Percentiles rank a stretch among this genome's conserved stretches.
Evolutionary conservation across 306 rosid species (phyloP).

Genomic region (Casuarina glauca): DNA sequence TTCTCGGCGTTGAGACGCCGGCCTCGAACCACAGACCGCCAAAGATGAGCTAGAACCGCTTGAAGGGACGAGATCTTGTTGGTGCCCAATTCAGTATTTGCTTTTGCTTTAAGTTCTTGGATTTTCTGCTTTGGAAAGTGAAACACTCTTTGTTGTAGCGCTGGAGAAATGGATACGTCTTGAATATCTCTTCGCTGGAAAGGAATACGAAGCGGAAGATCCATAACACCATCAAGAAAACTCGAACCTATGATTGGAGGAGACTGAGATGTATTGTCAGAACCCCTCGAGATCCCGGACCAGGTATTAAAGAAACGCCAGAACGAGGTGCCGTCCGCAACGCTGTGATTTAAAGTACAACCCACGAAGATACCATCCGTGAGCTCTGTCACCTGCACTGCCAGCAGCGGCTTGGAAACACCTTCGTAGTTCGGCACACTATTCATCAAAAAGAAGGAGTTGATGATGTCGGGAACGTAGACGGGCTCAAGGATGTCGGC

Average conservation of each 20-base stretch:
- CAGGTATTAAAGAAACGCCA: slow-evolving; percentile 3
- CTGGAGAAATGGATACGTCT: neutral
- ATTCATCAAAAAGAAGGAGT: neutral
- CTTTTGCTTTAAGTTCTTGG: slow-evolving; percentile 10
- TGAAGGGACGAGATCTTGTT: slow-evolving; percentile 9
- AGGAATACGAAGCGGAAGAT: neutral
- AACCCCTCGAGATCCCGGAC: slow-evolving; percentile 5
- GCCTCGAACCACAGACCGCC: neutral
- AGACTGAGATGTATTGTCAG: neutral
- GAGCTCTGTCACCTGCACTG: neutral
- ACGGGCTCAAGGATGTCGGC: neutral
- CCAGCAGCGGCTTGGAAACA: neutral
- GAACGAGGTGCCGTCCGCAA: neutral
- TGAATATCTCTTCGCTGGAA: no score
- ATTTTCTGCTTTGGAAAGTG: slow-evolving; percentile 5
- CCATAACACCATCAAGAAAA: neutral
- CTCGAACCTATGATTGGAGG: neutral
- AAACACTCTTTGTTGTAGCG: neutral
- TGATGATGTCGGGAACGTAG: neutral
- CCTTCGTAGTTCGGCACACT: neutral
- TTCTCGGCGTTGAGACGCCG: neutral
- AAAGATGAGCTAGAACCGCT: slow-evolving; percentile 7
- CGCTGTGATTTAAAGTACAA: neutral
- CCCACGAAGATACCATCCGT: neutral
- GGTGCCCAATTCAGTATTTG: slow-evolving; percentile 11